A percentile compares a stretch with the other conserved stretches of the same genome.
Conservation (phyloP, 2,329 filamentous ascomycete genomes). For the Ramichloridium luteum region DNA sequence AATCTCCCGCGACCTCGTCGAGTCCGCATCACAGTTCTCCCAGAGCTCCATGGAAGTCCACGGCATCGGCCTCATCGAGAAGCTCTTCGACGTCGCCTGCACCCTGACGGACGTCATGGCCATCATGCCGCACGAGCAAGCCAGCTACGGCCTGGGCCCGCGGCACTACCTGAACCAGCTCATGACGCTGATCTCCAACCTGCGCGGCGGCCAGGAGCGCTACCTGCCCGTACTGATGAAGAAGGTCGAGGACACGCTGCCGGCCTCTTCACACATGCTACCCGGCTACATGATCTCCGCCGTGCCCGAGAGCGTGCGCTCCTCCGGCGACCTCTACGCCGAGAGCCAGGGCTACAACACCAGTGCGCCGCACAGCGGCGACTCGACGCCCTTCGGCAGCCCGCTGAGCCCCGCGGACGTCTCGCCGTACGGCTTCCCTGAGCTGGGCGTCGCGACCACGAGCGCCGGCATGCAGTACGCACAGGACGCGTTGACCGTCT, state of each 20-base stretch:
- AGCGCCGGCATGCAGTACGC: conserved; percentile 3
- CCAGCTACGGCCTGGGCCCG: conserved; percentile 52
- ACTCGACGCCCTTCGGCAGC: conserved; percentile 21
- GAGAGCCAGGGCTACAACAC: conserved; percentile 15
- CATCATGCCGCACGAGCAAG: conserved; percentile 42
- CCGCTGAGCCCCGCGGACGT: conserved; percentile 12
- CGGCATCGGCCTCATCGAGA: conserved; percentile 66
- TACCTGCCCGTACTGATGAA: conserved; percentile 65
- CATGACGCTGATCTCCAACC: conserved; percentile 51
- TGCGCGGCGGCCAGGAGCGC: conserved; percentile 64
- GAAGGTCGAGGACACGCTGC: conserved; percentile 53
- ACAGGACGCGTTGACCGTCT: neutral
- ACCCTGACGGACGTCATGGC: conserved; percentile 62
- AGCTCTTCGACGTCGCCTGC: conserved; percentile 64
- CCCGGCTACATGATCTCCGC: conserved; percentile 18
- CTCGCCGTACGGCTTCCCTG: conserved; percentile 6
- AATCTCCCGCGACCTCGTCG: conserved; percentile 47
- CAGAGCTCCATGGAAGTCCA: conserved; percentile 62
- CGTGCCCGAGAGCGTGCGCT: conserved; percentile 13
- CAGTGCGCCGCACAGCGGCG: conserved; percentile 17
- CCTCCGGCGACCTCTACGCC: too few relatives aligned
- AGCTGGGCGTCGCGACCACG: conserved; percentile 6
- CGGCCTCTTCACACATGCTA: conserved; percentile 16
- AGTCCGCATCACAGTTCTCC: conserved; percentile 59
- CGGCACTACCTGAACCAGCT: conserved; percentile 62